Percentiles rank a stretch among this genome's conserved stretches.
Conservation (phyloP, 768 basidiomycete species). For the Hygrophorus russula region DNA sequence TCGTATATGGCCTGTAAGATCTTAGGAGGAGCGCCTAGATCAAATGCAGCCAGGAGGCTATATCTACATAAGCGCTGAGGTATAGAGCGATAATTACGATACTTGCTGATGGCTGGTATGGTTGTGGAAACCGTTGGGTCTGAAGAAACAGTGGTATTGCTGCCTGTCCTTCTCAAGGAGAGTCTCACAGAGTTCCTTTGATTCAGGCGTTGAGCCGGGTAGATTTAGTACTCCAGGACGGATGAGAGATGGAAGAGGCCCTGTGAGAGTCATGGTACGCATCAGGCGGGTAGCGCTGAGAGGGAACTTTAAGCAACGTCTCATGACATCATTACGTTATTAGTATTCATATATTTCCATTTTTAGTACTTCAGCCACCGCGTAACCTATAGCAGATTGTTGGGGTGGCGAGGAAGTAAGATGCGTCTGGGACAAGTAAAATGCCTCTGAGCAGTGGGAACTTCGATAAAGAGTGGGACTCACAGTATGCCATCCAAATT, state of each 20-base stretch:
- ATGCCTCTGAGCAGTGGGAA: no score
- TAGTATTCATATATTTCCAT: no score
- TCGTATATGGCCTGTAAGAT: slow-evolving; percentile 41
- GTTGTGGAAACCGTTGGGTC: slow-evolving; percentile 36
- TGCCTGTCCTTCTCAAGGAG: slow-evolving; percentile 38
- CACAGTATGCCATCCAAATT: no score
- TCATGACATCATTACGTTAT: neutral
- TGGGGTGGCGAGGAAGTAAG: no score
- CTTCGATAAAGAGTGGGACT: no score
- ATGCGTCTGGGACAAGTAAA: no score
- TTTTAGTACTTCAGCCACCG: no score
- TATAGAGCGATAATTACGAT: neutral
- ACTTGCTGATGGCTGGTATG: slow-evolving; percentile 51
- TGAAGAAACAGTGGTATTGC: slow-evolving; percentile 40
- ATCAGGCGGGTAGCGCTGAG: no score
- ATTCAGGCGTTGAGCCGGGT: slow-evolving; percentile 32
- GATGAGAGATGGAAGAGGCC: slow-evolving; percentile 3
- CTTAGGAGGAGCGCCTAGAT: slow-evolving; percentile 36
- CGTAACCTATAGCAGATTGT: no score
- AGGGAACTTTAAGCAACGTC: no score
- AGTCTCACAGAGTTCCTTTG: slow-evolving; percentile 29
- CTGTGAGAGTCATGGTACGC: slow-evolving; percentile 3
- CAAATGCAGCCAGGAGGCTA: slow-evolving; percentile 45
- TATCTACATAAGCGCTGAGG: neutral
- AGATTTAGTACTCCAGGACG: slow-evolving; percentile 29